Conservation (phyloP, 108 stramenopile genomes). For the Skeletonema grethae region DNA sequence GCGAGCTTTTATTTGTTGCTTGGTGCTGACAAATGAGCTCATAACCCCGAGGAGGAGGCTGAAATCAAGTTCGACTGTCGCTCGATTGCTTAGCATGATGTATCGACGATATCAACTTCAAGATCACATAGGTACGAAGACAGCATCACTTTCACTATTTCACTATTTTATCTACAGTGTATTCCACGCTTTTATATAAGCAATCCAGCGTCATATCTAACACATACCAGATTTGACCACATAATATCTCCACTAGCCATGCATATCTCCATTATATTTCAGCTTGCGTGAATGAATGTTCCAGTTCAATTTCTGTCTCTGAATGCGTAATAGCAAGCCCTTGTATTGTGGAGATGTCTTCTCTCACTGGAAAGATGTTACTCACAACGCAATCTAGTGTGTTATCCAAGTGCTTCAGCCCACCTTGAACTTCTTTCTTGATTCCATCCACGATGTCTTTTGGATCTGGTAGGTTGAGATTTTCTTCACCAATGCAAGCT, state of each 20-base stretch:
- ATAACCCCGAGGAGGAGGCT: no score
- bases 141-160: no score
- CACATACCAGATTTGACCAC: not conserved
- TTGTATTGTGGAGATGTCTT: not conserved
- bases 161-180: not conserved
- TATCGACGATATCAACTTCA: no score
- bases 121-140: no score
- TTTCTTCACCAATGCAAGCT: not conserved
- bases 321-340: not conserved
- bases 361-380: not conserved
- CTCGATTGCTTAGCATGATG: no score
- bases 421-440: not conserved
- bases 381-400: not conserved
- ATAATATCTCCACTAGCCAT: not conserved
- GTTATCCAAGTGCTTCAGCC: not conserved
- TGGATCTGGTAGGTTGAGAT: not conserved
- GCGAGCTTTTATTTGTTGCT: no score
- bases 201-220: not conserved
- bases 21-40: no score
- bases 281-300: not conserved
- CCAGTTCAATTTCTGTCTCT: no score
- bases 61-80: no score
- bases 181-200: not conserved
- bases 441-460: not conserved
- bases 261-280: not conserved